Evolutionary conservation across 148 eudicot genomes (phyloP).

Genomic region (Rhododendron williamsianum): DNA sequence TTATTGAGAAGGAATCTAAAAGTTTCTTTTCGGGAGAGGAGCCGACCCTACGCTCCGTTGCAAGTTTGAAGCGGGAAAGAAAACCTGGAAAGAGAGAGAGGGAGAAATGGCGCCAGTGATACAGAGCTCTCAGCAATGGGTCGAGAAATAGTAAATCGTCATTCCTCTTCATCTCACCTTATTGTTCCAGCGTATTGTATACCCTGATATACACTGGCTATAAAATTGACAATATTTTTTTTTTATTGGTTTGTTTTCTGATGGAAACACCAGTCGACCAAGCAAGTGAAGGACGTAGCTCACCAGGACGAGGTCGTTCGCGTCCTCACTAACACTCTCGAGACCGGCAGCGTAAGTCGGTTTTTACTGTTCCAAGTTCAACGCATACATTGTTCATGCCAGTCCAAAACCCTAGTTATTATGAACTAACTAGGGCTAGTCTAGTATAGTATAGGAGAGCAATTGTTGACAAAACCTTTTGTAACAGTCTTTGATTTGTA

Average conservation of each 20-base stretch:
- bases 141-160: constrained; percentile 72
- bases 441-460: neutral
- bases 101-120: constrained; percentile 72
- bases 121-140: constrained; percentile 89
- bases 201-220: neutral
- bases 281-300: constrained; percentile 92
- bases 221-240: neutral
- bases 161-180: neutral
- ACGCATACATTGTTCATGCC: neutral
- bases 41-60: neutral
- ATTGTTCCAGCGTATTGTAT: neutral
- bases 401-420: constrained; percentile 8
- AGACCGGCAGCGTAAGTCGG: constrained; percentile 61
- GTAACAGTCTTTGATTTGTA: neutral
- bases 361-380: neutral
- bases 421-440: neutral
- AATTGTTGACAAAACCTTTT: neutral
- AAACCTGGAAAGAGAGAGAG: neutral
- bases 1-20: no score
- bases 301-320: constrained; percentile 93
- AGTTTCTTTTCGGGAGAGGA: no score
- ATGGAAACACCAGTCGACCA: constrained; percentile 60
- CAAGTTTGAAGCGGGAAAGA: neutral
- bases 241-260: neutral
- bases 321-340: constrained; percentile 89